phyloP scores from a whole-genome alignment of 371 early-diverging fungal genomes.

The Capniomyces stellatus region DNA sequence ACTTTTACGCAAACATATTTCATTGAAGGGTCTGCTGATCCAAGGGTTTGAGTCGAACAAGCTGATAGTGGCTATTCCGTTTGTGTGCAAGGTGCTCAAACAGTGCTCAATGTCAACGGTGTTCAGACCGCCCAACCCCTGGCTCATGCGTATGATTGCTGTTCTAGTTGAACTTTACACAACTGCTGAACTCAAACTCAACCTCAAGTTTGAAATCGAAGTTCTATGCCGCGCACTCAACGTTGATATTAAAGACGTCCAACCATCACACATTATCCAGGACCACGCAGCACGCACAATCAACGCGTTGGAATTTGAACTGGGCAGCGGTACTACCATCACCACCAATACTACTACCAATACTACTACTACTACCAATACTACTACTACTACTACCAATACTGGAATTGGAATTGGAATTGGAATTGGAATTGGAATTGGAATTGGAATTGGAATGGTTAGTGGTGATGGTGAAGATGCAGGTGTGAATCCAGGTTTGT shows the following conservation, averaged over 20 bases:
- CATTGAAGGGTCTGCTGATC: constrained; percentile 80
- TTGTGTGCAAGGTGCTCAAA: constrained; percentile 92
- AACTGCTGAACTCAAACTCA: constrained; percentile 78
- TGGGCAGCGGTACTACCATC: too few species aligned
- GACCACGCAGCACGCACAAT: constrained; percentile 1
- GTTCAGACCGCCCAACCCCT: constrained; percentile 92
- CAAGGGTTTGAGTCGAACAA: constrained; percentile 77
- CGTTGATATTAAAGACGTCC: constrained; percentile 68
- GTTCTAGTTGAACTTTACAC: constrained; percentile 83
- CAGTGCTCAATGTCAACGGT: constrained; percentile 65
- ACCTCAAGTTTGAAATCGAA: constrained; percentile 93
- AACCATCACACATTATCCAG: constrained; percentile 33
- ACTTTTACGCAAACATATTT: constrained; percentile 78
- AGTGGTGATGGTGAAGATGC: not conserved
- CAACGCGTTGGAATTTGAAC: constrained; percentile 9
- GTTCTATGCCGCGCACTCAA: constrained; percentile 82
- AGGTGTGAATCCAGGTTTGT: constrained; percentile 8
- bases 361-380: too few species aligned
- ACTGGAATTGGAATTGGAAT: not conserved
- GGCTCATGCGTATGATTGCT: constrained; percentile 87
- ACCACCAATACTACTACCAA: too few species aligned
- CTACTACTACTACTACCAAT: too few species aligned
- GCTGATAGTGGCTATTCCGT: constrained; percentile 89
- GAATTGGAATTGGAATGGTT: too few species aligned
- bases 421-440: too few species aligned